Evolutionary conservation across 2,329 filamentous ascomycete genomes (phyloP).

Genomic region (Talaromyces sp.): DNA sequence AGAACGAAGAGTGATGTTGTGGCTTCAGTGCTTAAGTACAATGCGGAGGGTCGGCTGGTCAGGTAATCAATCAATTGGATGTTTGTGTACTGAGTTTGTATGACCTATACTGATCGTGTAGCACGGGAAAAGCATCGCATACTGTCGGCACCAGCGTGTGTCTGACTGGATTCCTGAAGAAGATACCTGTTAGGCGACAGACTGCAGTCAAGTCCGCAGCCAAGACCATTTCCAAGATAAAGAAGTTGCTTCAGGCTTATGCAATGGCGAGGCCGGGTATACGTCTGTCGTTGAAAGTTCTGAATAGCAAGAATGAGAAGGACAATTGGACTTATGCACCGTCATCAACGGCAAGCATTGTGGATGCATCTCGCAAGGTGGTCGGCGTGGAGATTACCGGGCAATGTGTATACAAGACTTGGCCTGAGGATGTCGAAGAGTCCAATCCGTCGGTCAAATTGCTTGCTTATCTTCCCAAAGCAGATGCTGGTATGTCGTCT

Average conservation of each 20-base stretch:
- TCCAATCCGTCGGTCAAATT: slow-evolving; percentile 35
- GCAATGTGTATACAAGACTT: slow-evolving; percentile 40
- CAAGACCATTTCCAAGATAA: slow-evolving; percentile 49
- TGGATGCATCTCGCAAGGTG: slow-evolving; percentile 54
- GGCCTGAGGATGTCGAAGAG: slow-evolving; percentile 22
- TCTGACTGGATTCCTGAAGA: slow-evolving; percentile 52
- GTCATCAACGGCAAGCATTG: slow-evolving; percentile 41
- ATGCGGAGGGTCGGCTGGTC: slow-evolving; percentile 45
- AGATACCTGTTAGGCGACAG: slow-evolving; percentile 57
- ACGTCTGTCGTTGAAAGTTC: slow-evolving; percentile 50
- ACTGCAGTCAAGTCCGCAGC: slow-evolving; percentile 47
- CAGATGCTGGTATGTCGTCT: slow-evolving; percentile 32
- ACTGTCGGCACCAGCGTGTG: slow-evolving; percentile 58
- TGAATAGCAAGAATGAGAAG: slow-evolving; percentile 58
- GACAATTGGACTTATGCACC: slow-evolving; percentile 59
- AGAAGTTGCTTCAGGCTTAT: slow-evolving; percentile 53
- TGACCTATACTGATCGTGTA: slow-evolving; percentile 16
- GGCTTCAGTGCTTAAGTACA: slow-evolving; percentile 49
- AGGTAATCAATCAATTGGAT: slow-evolving; percentile 33
- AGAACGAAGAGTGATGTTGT: slow-evolving; percentile 53
- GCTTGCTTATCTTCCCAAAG: slow-evolving; percentile 47
- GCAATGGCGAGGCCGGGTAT: slow-evolving; percentile 54
- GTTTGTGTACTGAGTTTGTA: not conserved
- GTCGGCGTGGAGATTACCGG: slow-evolving; percentile 50
- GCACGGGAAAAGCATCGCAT: slow-evolving; percentile 44